Evolutionary conservation across 768 basidiomycete genomes (phyloP).

Genomic region (Russula griseocarnosa): DNA sequence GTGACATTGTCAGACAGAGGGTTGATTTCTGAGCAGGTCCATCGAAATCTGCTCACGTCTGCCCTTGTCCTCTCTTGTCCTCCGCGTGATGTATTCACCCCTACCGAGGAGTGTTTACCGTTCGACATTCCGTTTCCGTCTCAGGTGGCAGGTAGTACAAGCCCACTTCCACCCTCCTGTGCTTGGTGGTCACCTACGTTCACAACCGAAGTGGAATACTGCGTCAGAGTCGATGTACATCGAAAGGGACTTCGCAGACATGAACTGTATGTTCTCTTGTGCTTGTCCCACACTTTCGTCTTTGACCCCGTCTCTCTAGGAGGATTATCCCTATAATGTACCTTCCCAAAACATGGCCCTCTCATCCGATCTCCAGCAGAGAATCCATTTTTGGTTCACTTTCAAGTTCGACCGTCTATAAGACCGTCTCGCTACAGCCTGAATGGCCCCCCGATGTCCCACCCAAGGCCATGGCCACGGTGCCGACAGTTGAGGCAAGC

Average conservation of each 20-base stretch:
- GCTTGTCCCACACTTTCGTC: not conserved
- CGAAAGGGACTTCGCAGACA: conserved; percentile 41
- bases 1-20: conserved; percentile 36
- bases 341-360: conserved; percentile 43
- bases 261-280: conserved; percentile 37
- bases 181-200: conserved; percentile 34
- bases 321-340: conserved; percentile 40
- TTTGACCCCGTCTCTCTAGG: conserved; percentile 26
- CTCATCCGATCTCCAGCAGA: conserved; percentile 36
- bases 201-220: conserved; percentile 37
- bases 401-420: conserved; percentile 30
- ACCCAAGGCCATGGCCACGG: conserved; percentile 10
- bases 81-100: conserved; percentile 13
- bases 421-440: conserved; percentile 33
- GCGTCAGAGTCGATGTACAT: conserved; percentile 38
- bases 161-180: conserved; percentile 41
- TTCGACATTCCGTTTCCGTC: conserved; percentile 43
- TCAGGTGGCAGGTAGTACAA: conserved; percentile 33
- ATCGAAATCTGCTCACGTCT: conserved; percentile 14
- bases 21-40: conserved; percentile 21
- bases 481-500: conserved; percentile 34
- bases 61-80: conserved; percentile 12
- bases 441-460: conserved; percentile 24
- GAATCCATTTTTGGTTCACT: conserved; percentile 32
- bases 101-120: conserved; percentile 17